Evolutionary conservation across 306 rosid genomes (phyloP).

Genomic region (Vigna unguiculata): DNA sequence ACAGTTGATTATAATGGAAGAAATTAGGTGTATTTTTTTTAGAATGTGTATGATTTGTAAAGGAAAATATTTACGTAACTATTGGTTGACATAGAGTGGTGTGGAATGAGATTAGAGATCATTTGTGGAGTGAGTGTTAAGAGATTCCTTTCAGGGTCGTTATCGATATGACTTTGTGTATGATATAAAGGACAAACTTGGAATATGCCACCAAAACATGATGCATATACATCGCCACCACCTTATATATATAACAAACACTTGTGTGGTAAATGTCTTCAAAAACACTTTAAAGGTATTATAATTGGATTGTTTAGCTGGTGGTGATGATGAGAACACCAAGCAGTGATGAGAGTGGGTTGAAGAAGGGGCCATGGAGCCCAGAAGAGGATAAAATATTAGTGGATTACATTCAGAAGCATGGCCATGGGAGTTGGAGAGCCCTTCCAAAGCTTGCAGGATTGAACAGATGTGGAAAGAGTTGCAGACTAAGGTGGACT

Average conservation of each 20-base stretch:
- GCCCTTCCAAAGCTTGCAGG: constrained; percentile 84
- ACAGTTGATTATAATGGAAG: background rate
- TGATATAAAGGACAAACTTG: constrained; percentile 37
- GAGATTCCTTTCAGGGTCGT: constrained; percentile 36
- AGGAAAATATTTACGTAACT: background rate
- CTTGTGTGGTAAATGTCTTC: constrained; percentile 23
- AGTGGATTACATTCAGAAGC: constrained; percentile 52
- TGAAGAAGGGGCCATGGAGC: constrained; percentile 66
- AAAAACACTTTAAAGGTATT: constrained; percentile 40
- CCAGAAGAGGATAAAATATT: constrained; percentile 56
- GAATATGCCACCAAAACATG: constrained; percentile 38
- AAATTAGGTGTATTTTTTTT: background rate
- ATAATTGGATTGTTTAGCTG: too few species aligned
- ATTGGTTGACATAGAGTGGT: background rate
- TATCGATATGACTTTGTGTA: constrained; percentile 26
- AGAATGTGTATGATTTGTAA: background rate
- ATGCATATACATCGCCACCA: constrained; percentile 40
- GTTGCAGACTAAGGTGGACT: constrained; percentile 84
- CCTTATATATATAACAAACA: constrained; percentile 41
- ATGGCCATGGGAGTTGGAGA: constrained; percentile 88
- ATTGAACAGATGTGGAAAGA: constrained; percentile 83
- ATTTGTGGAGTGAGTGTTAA: background rate
- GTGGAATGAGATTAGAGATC: constrained; percentile 12
- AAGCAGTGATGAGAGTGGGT: constrained; percentile 46
- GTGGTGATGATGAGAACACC: constrained; percentile 53